These are phyloP conservation scores for Aspergillus fructus DNA, from an alignment of 2,329 filamentous ascomycete genomes.

Conservation along the genomic window DNA sequence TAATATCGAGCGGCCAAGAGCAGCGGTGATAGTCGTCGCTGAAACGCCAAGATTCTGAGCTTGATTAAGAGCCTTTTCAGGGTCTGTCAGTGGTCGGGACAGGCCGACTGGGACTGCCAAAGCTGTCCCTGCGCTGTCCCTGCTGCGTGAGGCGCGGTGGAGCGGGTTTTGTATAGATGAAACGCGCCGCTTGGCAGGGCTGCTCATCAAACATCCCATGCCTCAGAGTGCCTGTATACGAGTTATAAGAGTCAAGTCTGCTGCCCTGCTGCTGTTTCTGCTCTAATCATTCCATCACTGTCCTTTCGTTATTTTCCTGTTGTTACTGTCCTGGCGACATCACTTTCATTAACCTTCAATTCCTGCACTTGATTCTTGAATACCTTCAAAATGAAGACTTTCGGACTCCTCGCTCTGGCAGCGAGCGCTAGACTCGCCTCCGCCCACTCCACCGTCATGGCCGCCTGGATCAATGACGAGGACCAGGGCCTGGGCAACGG, in stretches of 20 bases:
- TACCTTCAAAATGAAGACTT: slow-evolving; percentile 19
- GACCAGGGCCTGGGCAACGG: slow-evolving; percentile 22
- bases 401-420: slow-evolving; percentile 25
- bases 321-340: neutral
- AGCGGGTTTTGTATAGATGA: slow-evolving; percentile 8
- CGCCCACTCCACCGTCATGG: slow-evolving; percentile 22
- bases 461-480: slow-evolving; percentile 24
- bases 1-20: neutral
- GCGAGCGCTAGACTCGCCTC: slow-evolving; percentile 20
- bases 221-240: slow-evolving; percentile 1
- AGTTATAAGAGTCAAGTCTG: no score
- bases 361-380: neutral
- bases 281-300: neutral
- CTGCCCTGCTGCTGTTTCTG: neutral
- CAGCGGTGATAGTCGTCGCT: neutral
- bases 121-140: neutral
- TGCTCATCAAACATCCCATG: neutral
- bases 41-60: slow-evolving; percentile 1
- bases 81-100: neutral
- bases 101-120: neutral
- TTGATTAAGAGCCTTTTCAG: neutral
- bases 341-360: slow-evolving; percentile 3
- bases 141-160: neutral
- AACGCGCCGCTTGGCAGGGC: slow-evolving; percentile 7
- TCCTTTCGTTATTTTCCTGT: neutral